Evolutionary conservation across 352 stramenopile species (phyloP), one percentile per base, ranked within the genome.

Genomic region (Thraustochytrium striatum): DNA sequence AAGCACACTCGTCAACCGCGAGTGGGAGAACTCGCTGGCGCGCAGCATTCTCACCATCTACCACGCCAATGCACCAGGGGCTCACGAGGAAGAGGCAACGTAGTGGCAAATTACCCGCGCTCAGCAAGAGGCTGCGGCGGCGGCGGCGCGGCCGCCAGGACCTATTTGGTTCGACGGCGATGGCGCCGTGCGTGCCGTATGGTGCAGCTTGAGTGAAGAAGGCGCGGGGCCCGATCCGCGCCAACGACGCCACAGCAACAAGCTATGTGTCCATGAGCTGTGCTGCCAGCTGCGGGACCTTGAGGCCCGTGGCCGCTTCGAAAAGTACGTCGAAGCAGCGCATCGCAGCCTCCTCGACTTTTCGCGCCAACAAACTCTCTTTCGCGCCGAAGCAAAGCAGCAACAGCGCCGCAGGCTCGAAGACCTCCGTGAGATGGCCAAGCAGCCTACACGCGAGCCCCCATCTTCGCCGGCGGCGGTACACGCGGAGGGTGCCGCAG

Each of bases 241-340:
- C n/a, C 32, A 32, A 5, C 44, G 43, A 7, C 43, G 41, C 28
- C 21, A 30, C 16, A 21, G 43, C 1, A 43, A 58, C 30, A 30
- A 39, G 30, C 65, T 25, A 8, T 75, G 65, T 43, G 25, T 16
- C n/a, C 65, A 75, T 33, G 32, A 16, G 11, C 50, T 81, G 3
- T 58, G 72, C 30, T 9, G 91, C 70, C 87, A 95, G 61, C 85
- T 97, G 32, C 87, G 87, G 3, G 83, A 84, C 36, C 81, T 96
- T 3, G 90, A 97, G 72, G 85, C 91, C 32, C 87, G 92, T 58
- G 86, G 89, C 28, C 85, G 90, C 68, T 94, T 89, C 72, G 82
- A 84, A 0, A 85, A 91, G 72, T 95, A 92, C 53, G 86, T 96
- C 33, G 86, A 87, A 0, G 87, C 86, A 0, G 83, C 95, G 9